Evolutionary conservation across 225 moss, liverwort and hornwort species (phyloP).

Genomic region (Pleurozium schreberi): DNA sequence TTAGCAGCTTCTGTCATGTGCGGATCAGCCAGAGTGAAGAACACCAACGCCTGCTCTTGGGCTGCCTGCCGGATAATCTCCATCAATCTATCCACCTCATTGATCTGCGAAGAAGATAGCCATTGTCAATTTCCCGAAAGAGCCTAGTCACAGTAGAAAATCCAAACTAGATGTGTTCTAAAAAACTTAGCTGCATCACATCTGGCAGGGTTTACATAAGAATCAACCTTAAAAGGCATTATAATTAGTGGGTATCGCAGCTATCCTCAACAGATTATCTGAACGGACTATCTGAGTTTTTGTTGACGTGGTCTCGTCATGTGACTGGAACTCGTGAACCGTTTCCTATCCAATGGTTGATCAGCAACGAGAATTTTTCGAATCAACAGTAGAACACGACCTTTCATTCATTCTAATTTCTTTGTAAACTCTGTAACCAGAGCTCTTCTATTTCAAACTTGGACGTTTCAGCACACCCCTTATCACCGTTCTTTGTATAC

Average conservation of each 20-base stretch:
- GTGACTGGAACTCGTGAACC: background rate
- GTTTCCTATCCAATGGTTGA: background rate
- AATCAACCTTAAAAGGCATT: background rate
- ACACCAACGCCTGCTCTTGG: conserved; percentile 62
- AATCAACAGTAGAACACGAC: background rate
- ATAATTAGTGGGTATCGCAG: background rate
- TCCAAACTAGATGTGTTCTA: background rate
- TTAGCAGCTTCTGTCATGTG: conserved; percentile 64
- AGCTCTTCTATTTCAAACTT: background rate
- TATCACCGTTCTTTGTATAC: background rate
- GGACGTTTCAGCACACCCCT: background rate
- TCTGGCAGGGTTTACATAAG: background rate
- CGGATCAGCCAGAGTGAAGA: conserved; percentile 82
- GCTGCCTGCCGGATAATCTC: conserved; percentile 80
- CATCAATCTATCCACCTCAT: conserved; percentile 73
- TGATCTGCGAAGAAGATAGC: conserved; percentile 33
- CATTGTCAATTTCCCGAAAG: background rate
- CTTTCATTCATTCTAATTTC: background rate
- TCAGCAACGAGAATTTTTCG: background rate
- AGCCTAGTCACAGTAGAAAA: background rate
- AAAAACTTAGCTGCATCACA: background rate
- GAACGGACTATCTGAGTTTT: background rate
- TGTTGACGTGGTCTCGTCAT: background rate
- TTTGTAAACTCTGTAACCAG: background rate
- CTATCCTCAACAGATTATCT: background rate